Evolutionary conservation across 257 asterid genomes (phyloP), one percentile per base, ranked within the genome.

Genomic region (Orobanche coerulescens): DNA sequence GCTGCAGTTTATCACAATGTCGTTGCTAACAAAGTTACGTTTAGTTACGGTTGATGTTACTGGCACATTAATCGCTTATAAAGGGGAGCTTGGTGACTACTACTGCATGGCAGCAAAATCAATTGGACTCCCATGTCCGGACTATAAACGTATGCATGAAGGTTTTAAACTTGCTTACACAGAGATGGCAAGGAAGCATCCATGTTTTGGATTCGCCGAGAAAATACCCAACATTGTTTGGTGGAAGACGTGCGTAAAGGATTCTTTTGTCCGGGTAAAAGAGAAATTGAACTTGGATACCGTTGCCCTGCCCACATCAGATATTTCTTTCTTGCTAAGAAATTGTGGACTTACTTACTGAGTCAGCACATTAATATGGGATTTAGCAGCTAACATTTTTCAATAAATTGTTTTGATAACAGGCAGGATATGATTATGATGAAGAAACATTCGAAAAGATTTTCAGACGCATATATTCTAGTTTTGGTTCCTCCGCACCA

Each of bases 61-160:
- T 2, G 98, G 98, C 49, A 92, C 98, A 2, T 83, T 92, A 65
- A 73, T 92, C 49, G 98, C 98, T 65, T 92, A 92, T 82, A 92
- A 92, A 76, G 98, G 98, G 70, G 89, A 92, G 75, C 95, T 92
- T 36, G 98, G 98, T 13, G 98, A 92, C 80, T 92, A 92, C 78
- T 92, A 92, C 68, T 92, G 98, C 80, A 86, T 92, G 95, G 97
- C 98, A 60, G 98, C 98, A 67, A 92, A 92, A 72, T 76, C 98
- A 13, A 75, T 73, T 52, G 98, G 98, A 52, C 87, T 82, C 70
- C 95, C 87, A 30, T 92, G 98, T 54, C 98, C 98, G 6, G 97
- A 92, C 84, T 92, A 92, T 55, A 79, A 81, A 65, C 79, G 95
- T 40, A 78, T 88, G 18, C 98, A 92, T 5, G 95, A 92, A 67